Evolutionary conservation across 257 asterid genomes (phyloP).

Genomic region (Solanum medicagineum): DNA sequence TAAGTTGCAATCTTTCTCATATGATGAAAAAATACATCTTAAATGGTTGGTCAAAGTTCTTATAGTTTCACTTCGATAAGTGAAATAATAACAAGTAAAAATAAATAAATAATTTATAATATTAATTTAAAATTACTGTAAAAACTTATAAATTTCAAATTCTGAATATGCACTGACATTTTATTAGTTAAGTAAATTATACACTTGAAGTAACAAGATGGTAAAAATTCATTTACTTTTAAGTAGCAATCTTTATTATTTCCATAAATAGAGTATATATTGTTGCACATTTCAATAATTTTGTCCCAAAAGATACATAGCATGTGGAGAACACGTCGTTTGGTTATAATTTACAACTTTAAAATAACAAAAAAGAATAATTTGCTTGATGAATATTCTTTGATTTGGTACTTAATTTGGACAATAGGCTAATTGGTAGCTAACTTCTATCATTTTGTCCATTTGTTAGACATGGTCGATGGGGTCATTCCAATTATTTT

Average conservation of each 20-base stretch:
- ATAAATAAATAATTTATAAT: accelerated
- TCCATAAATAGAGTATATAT: background rate
- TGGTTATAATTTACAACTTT: background rate
- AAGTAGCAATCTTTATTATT: background rate
- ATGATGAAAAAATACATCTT: no score
- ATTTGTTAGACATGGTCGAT: background rate
- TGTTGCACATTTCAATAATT: background rate
- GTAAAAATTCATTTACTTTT: background rate
- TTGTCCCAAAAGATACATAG: background rate
- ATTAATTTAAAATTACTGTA: background rate
- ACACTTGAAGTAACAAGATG: background rate
- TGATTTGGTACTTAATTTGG: background rate
- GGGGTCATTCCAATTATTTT: background rate
- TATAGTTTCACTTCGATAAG: no score
- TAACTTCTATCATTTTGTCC: background rate
- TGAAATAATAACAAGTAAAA: no score
- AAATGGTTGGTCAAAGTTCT: no score
- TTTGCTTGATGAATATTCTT: background rate
- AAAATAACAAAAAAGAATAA: background rate
- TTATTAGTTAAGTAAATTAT: no score
- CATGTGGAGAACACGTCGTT: background rate
- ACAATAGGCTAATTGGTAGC: background rate
- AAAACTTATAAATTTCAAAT: background rate
- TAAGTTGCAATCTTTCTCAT: no score
- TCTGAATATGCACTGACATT: background rate